Base-by-base conservation (phyloP, 129 eudicot species). In the Helianthus tuberosus region DNA sequence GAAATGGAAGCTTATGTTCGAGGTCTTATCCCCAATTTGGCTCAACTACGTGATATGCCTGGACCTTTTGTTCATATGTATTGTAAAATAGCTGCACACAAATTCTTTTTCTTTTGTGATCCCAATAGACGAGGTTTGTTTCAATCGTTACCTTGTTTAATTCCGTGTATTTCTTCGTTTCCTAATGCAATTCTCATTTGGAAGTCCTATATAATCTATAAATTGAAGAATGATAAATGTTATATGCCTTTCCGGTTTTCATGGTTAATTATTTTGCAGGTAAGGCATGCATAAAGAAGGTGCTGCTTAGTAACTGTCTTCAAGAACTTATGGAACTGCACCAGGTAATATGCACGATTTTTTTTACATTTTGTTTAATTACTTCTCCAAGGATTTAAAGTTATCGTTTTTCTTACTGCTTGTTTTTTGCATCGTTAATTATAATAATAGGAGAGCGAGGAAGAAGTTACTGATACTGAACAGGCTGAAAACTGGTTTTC, bases 401-500 rank as follows among this genome's bases (percentile, higher is more conserved):
- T 3, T 25, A 27, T 53, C 64, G 15, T 49, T 47, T 47, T 65
- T 8, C 67, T 41, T 36, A 63, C 46, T 12, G 51, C 35, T 44
- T 72, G 13, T 48, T 72, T 27, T 72, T 75, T 71, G 54, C 61
- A 23, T 63, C 32, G 14, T 38, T 68, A 44, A 75, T 73, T 80
- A 46, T 74, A 51, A 53, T 74, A 90, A 53, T 69, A 94, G 98
- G 98, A 94, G 90, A 94, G 93, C 41, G 98, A 90, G 88, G 98
- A 94, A 79, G 98, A 94, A 85, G 98, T 87, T 32, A 90, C 98
- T 52, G 98, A 94, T 72, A 90, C 98, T 1, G 98, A 94, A 80
- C 98, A 94, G 78, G 97, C 98, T 73, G 97, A 94, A 82, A 94
- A 94, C 80, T 94, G 98, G 98, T 94, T 94, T 86, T 94, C 98